A percentile compares a stretch with the other conserved stretches of the same genome.
These are phyloP conservation scores for Juglanconis juglandina DNA, from an alignment of 2,329 filamentous ascomycete species.

Conservation along the genomic window DNA sequence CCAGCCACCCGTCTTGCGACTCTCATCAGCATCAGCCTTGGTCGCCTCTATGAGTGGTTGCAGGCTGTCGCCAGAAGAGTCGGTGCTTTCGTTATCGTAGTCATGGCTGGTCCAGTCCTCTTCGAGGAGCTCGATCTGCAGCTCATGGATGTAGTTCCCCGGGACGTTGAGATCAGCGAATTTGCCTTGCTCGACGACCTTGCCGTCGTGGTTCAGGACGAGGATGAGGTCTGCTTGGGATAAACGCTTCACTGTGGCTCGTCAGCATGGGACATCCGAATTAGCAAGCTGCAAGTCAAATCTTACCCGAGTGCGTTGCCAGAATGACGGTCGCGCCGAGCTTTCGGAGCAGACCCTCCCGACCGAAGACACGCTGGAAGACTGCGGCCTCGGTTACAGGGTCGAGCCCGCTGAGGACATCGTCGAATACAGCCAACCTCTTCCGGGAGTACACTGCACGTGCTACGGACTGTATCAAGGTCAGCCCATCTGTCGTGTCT, in stretches of 20 bases:
- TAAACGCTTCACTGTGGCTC: slow-evolving; percentile 18
- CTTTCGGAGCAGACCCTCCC: slow-evolving; percentile 25
- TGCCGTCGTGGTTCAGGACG: slow-evolving; percentile 29
- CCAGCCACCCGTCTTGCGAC: slow-evolving; percentile 11
- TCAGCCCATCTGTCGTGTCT: slow-evolving; percentile 2
- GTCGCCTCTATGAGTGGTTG: neutral
- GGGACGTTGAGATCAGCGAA: slow-evolving; percentile 30
- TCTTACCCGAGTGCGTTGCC: slow-evolving; percentile 31
- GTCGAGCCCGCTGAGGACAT: slow-evolving; percentile 37
- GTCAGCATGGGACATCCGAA: neutral
- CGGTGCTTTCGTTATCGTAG: neutral
- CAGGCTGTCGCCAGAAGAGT: neutral
- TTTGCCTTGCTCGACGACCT: slow-evolving; percentile 31
- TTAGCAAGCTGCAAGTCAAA: neutral
- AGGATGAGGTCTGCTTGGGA: slow-evolving; percentile 35
- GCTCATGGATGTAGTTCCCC: slow-evolving; percentile 30
- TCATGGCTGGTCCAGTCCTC: neutral
- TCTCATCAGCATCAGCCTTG: slow-evolving; percentile 6
- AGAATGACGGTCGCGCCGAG: slow-evolving; percentile 35
- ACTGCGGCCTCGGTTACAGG: slow-evolving; percentile 30
- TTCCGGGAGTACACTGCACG: slow-evolving; percentile 35
- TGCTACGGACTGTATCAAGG: slow-evolving; percentile 31
- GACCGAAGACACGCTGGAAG: slow-evolving; percentile 28
- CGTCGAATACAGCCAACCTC: slow-evolving; percentile 33
- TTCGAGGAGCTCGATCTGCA: slow-evolving; percentile 20